phyloP scores from a whole-genome alignment of 768 basidiomycete species.

The Piloderma croceum region DNA sequence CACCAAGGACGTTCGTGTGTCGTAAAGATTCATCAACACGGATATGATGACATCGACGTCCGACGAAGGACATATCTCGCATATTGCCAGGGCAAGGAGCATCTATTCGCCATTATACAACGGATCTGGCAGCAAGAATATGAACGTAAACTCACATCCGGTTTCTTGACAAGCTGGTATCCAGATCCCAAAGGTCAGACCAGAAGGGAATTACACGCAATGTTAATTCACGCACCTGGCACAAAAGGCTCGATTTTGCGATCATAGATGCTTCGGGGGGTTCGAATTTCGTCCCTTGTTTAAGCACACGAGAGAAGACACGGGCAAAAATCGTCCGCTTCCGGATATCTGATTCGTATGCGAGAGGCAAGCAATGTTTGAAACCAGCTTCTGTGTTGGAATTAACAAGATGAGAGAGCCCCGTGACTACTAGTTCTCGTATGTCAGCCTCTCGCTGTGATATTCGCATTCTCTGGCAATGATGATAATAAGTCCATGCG shows the following conservation, averaged over 20 bases:
- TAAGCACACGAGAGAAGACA: constrained; percentile 76
- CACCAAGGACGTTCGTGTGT: constrained; percentile 68
- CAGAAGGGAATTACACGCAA: too few relatives aligned
- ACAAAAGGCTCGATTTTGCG: constrained; percentile 36
- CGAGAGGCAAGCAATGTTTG: constrained; percentile 78
- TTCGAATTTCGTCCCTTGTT: constrained; percentile 75
- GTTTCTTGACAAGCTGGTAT: constrained; percentile 62
- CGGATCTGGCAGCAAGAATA: neutral
- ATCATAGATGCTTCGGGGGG: constrained; percentile 45
- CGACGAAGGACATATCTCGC: constrained; percentile 72
- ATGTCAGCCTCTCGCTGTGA: constrained; percentile 56
- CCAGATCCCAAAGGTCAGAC: constrained; percentile 3
- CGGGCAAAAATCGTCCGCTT: constrained; percentile 79
- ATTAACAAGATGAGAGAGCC: constrained; percentile 73
- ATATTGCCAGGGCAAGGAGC: constrained; percentile 77
- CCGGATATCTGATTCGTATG: constrained; percentile 64
- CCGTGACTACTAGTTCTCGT: constrained; percentile 72
- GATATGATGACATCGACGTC: constrained; percentile 84
- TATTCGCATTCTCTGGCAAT: constrained; percentile 34
- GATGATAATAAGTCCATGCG: constrained; percentile 6
- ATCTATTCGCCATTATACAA: constrained; percentile 38
- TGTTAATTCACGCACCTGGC: constrained; percentile 30
- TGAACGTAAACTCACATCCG: constrained; percentile 47
- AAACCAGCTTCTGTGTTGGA: constrained; percentile 86
- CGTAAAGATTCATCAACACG: constrained; percentile 81